Evolutionary conservation across 2,329 filamentous ascomycete genomes (phyloP), one percentile per base, ranked within the genome.

Genomic region (Pseudocercospora macadamiae): DNA sequence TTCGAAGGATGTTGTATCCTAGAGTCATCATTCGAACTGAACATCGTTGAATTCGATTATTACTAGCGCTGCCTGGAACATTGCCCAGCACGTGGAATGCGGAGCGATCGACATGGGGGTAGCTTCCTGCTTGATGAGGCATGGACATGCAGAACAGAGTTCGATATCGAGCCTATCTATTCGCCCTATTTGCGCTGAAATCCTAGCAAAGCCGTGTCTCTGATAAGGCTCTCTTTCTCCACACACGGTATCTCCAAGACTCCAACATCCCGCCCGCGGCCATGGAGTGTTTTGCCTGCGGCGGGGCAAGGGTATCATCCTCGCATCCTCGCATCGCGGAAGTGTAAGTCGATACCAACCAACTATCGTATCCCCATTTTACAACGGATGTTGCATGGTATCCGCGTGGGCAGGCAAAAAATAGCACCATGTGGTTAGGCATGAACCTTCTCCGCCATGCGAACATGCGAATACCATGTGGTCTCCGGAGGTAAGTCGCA

Each of bases 381-480:
- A 12, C 28, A 12, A 32, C 12, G 28, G 6, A 7, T 12, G 28
- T 47, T 47, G 42, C 42, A 47, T n/a, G 23, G 19, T 14, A 14
- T 10, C 23, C 23, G 23, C 42, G 23, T 16, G 42, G n/a, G 14
- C 42, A 23, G 42, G 42, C 21, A 26, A 23, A 47, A 45, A 47
- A 47, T 47, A 47, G 42, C 42, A 47, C 7, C 42, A 47, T 47
- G 42, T 26, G 42, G 42, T 47, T 47, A 47, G 42, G 42, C n/a
- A 28, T 47, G 42, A 47, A 47, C 42, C 42, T 47, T 47, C 19
- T 47, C 42, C 42, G n/a, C 42, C 42, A 47, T 21, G 42, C 42
- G 42, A 47, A 2, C 9, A 28, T 47, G 42, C 23, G 42, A 47
- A 26, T 18, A 47, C 23, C 42, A 47, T 28, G 42, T 47, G 42